Evolutionary conservation across 495 filamentous ascomycete genomes (phyloP).

Genomic region (Neurospora sp.): DNA sequence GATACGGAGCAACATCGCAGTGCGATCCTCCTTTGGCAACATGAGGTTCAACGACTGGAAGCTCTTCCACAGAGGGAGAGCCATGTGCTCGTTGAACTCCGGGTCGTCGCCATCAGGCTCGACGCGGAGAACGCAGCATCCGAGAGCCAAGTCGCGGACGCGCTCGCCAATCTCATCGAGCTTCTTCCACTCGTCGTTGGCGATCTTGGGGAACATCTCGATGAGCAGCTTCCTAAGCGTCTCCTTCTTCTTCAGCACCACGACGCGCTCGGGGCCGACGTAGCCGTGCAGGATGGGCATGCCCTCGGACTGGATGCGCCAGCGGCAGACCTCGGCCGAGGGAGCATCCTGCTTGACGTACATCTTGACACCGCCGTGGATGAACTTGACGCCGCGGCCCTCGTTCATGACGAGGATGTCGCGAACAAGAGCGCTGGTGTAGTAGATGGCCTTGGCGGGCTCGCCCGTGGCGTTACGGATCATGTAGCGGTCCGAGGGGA

Average conservation of each 20-base stretch:
- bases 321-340: slow-evolving; percentile 69
- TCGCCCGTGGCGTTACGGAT: slow-evolving; percentile 81
- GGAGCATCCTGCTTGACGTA: slow-evolving; percentile 96
- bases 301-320: slow-evolving; percentile 93
- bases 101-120: slow-evolving; percentile 59
- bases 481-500: slow-evolving; percentile 87
- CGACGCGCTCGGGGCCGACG: slow-evolving; percentile 67
- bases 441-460: slow-evolving; percentile 87
- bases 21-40: slow-evolving; percentile 92
- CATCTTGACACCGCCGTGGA: slow-evolving; percentile 95
- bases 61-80: slow-evolving; percentile 85
- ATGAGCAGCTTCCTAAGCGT: slow-evolving; percentile 72
- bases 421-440: slow-evolving; percentile 74
- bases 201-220: slow-evolving; percentile 90
- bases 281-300: slow-evolving; percentile 79
- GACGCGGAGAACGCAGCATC: slow-evolving; percentile 81
- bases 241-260: slow-evolving; percentile 59
- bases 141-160: slow-evolving; percentile 71
- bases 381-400: slow-evolving; percentile 82
- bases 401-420: slow-evolving; percentile 78
- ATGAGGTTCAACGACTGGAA: slow-evolving; percentile 84
- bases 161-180: slow-evolving; percentile 80
- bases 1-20: slow-evolving; percentile 80
- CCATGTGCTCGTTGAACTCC: slow-evolving; percentile 70
- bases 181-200: slow-evolving; percentile 52